Percentiles rank a stretch among this genome's conserved stretches.
Evolutionary conservation across 1,284 basidiomycete genomes (phyloP).

Genomic region (Tilletia setariae): DNA sequence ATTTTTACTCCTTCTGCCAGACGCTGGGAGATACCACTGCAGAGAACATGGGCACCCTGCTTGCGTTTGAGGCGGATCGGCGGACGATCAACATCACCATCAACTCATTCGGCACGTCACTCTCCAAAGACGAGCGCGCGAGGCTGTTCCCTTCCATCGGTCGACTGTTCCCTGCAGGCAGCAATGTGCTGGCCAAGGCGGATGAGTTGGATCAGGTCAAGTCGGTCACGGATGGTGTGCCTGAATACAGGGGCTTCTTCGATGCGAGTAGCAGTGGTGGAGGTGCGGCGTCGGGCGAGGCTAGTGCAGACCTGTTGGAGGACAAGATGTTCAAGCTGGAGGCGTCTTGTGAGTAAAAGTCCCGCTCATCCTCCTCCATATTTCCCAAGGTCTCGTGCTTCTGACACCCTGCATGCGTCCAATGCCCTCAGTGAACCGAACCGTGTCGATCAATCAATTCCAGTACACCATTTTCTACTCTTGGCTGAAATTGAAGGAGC

Average conservation of each 20-base stretch:
- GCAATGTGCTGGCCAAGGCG: slow-evolving; percentile 86
- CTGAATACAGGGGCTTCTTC: slow-evolving; percentile 89
- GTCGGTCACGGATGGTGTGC: slow-evolving; percentile 76
- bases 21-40: slow-evolving; percentile 78
- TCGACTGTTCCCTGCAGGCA: slow-evolving; percentile 89
- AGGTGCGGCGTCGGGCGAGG: slow-evolving; percentile 53
- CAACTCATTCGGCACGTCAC: slow-evolving; percentile 94
- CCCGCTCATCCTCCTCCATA: too few species aligned
- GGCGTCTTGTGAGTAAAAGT: slow-evolving; percentile 62
- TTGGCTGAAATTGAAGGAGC: slow-evolving; percentile 75
- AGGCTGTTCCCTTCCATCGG: slow-evolving; percentile 92
- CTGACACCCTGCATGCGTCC: background rate
- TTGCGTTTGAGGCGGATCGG: slow-evolving; percentile 94
- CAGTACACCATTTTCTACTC: slow-evolving; percentile 51
- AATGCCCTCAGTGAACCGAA: slow-evolving; percentile 36
- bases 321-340: slow-evolving; percentile 94
- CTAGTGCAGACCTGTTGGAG: slow-evolving; percentile 67
- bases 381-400: too few species aligned
- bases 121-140: slow-evolving; percentile 93
- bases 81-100: slow-evolving; percentile 97
- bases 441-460: slow-evolving; percentile 52
- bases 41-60: slow-evolving; percentile 82
- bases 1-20: slow-evolving; percentile 82
- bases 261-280: slow-evolving; percentile 53
- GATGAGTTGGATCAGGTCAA: slow-evolving; percentile 95